Percentiles rank a stretch among this genome's conserved stretches.
Evolutionary conservation across 768 basidiomycete species (phyloP).

Genomic region (Termitomyces titanicus): DNA sequence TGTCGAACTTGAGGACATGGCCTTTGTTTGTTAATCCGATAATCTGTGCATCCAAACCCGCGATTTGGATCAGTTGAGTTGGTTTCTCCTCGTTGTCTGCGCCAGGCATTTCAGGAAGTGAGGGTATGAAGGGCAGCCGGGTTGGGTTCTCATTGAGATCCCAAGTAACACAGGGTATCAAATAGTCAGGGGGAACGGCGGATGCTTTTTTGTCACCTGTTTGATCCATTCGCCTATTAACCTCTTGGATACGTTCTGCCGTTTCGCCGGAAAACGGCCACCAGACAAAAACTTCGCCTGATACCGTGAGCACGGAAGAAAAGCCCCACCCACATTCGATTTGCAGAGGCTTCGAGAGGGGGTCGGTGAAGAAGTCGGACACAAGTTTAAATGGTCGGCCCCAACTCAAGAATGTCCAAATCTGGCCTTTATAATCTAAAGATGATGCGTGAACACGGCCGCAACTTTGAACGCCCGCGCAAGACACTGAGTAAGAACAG

Average conservation of each 20-base stretch:
- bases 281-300: slow-evolving; percentile 74
- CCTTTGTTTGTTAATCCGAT: slow-evolving; percentile 80
- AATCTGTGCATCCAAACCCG: slow-evolving; percentile 68
- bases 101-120: slow-evolving; percentile 46
- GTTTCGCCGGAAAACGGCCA: slow-evolving; percentile 59
- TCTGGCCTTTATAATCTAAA: slow-evolving; percentile 51
- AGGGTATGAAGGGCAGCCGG: slow-evolving; percentile 56
- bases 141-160: slow-evolving; percentile 50
- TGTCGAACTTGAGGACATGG: slow-evolving; percentile 65
- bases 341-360: slow-evolving; percentile 43
- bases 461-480: slow-evolving; percentile 43
- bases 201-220: slow-evolving; percentile 31
- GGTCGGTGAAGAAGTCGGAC: slow-evolving; percentile 44
- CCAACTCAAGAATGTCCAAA: slow-evolving; percentile 80
- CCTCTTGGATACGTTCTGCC: slow-evolving; percentile 28
- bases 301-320: slow-evolving; percentile 66
- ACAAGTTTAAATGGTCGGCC: slow-evolving; percentile 71
- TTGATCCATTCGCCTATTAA: slow-evolving; percentile 44
- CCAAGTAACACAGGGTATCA: slow-evolving; percentile 64
- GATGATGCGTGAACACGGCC: slow-evolving; percentile 71
- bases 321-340: slow-evolving; percentile 82
- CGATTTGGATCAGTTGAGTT: slow-evolving; percentile 71
- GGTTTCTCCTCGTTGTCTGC: slow-evolving; percentile 25
- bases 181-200: slow-evolving; percentile 30
- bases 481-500: slow-evolving; percentile 2